Conservation (phyloP, 2,329 filamentous ascomycete species). For the Colletotrichum filicis region DNA sequence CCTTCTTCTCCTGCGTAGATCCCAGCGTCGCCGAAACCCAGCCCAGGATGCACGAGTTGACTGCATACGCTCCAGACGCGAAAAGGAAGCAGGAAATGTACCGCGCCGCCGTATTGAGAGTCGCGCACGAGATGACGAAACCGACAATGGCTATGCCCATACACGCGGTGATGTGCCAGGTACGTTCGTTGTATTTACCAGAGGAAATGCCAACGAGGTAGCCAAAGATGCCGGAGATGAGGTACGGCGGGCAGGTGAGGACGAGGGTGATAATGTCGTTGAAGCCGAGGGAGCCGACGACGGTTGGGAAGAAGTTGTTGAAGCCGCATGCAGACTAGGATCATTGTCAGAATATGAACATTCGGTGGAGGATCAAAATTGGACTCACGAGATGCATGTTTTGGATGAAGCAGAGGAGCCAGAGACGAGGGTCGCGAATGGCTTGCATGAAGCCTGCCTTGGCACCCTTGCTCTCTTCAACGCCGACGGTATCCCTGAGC, state of each 20-base stretch:
- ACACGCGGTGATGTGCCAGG: conserved; percentile 51
- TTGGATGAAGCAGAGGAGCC: conserved; percentile 43
- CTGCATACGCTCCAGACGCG: conserved; percentile 48
- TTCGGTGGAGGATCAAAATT: no score
- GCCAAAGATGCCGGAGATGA: conserved; percentile 54
- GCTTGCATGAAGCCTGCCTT: conserved; percentile 42
- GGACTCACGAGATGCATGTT: conserved; percentile 39
- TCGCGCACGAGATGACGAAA: conserved; percentile 47
- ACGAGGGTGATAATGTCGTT: conserved; percentile 53
- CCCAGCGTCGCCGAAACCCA: conserved; percentile 54
- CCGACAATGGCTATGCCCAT: conserved; percentile 52
- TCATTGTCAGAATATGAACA: no score
- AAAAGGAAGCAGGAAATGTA: conserved; percentile 50
- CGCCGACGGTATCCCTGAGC: conserved; percentile 41
- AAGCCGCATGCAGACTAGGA: conserved; percentile 38
- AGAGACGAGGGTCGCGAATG: conserved; percentile 42
- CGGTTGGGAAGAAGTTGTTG: conserved; percentile 44
- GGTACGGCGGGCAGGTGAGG: conserved; percentile 59
- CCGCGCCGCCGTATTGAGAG: conserved; percentile 43
- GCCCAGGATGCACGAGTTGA: conserved; percentile 50
- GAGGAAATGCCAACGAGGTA: conserved; percentile 55
- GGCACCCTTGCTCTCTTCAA: conserved; percentile 49
- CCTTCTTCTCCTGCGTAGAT: conserved; percentile 57
- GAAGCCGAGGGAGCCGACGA: conserved; percentile 46
- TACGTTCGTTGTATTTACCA: conserved; percentile 53